These are phyloP conservation scores for Solanum hybrid DNA, from an alignment of 305 asterid genomes.

Conservation along the genomic window DNA sequence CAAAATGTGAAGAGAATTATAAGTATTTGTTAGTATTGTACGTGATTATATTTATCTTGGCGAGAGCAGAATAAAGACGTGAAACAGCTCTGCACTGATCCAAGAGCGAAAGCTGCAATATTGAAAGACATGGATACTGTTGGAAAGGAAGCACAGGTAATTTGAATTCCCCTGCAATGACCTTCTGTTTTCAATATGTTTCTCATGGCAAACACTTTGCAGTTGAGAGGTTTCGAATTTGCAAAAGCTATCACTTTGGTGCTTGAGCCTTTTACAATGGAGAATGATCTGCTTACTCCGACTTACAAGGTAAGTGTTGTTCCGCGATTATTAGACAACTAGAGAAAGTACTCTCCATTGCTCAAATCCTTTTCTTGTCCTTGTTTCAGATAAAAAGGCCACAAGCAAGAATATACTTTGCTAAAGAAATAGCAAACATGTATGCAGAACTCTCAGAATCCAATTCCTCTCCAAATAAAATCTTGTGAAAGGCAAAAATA, in stretches of 20 bases:
- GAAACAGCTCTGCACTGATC: constrained; percentile 40
- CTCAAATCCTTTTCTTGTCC: neutral
- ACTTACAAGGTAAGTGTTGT: constrained; percentile 47
- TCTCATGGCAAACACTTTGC: constrained; percentile 7
- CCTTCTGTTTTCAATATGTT: neutral
- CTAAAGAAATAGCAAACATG: constrained; percentile 42
- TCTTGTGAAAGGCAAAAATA: constrained; percentile 1
- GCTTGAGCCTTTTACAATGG: constrained; percentile 48
- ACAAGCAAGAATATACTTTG: constrained; percentile 57
- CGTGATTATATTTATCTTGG: neutral
- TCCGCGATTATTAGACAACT: neutral
- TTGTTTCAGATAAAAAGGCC: constrained; percentile 53
- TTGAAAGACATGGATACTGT: constrained; percentile 59
- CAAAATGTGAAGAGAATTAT: neutral
- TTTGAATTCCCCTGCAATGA: neutral
- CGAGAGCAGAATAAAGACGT: constrained; percentile 36
- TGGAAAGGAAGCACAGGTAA: constrained; percentile 68
- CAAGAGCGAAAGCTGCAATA: constrained; percentile 50
- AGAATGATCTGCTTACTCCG: constrained; percentile 66
- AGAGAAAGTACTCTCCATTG: neutral
- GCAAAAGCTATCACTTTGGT: constrained; percentile 21
- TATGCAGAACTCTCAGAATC: constrained; percentile 37
- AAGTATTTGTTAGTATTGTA: neutral
- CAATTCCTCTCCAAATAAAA: constrained; percentile 20
- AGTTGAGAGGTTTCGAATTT: constrained; percentile 54